A percentile compares a stretch with the other conserved stretches of the same genome.
These are phyloP conservation scores for Clitocybe nebularis DNA, from an alignment of 1,284 basidiomycete genomes.

Conservation along the genomic window DNA sequence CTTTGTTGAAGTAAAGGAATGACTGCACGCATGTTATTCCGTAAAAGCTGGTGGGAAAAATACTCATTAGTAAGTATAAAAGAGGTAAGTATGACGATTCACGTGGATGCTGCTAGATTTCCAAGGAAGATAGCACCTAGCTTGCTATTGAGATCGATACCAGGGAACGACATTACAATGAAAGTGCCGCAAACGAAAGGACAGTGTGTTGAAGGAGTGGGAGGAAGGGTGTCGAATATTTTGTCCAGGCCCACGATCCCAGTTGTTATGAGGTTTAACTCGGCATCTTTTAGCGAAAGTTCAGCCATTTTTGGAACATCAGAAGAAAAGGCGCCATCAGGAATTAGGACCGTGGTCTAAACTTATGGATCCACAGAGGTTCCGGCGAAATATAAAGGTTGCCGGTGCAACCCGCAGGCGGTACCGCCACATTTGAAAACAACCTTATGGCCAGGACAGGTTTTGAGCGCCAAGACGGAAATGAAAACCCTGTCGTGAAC, in stretches of 20 bases:
- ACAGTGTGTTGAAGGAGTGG: not conserved
- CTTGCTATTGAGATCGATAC: not conserved
- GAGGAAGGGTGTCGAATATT: not conserved
- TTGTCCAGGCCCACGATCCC: not conserved
- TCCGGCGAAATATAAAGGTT: too few relatives aligned
- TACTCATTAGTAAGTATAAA: too few relatives aligned
- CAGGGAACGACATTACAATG: not conserved
- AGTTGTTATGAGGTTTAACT: too few relatives aligned
- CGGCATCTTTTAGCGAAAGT: too few relatives aligned
- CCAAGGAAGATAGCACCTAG: slow-evolving; percentile 6
- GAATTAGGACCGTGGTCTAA: not conserved
- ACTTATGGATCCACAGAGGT: not conserved
- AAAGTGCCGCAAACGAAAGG: not conserved
- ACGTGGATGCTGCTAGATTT: slow-evolving; percentile 6
- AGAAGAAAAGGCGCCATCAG: not conserved
- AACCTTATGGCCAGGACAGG: too few relatives aligned
- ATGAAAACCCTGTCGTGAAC: too few relatives aligned
- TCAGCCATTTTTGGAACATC: not conserved
- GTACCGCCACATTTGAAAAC: too few relatives aligned
- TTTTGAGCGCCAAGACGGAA: too few relatives aligned
- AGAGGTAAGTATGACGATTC: too few relatives aligned
- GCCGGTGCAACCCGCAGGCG: too few relatives aligned
- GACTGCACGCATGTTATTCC: slow-evolving; percentile 32
- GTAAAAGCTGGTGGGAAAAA: slow-evolving; percentile 24
- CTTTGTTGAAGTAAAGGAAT: slow-evolving; percentile 26